Evolutionary conservation across 768 basidiomycete species (phyloP), one percentile per base, ranked within the genome.

Genomic region (Xanthoconium stramineum): DNA sequence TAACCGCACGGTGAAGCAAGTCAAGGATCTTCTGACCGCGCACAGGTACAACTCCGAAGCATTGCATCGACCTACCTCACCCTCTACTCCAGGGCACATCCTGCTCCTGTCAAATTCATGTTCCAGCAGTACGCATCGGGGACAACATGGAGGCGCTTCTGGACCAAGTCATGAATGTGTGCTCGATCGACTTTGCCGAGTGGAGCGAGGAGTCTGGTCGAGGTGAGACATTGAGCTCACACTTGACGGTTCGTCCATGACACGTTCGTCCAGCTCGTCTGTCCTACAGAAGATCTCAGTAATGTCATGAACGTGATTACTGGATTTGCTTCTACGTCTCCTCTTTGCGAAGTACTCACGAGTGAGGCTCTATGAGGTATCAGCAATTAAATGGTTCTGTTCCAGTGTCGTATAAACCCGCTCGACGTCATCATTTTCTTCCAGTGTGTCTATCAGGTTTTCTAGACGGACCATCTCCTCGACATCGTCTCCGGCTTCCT

Each of bases 41-140:
- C 75, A 83, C 55, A 73, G 76, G 85, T 86, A 55, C 46, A 77
- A 33, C 10, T n/a, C 10, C 10, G 12, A 24, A 6, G 7, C 28
- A 17, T 10, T 9, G 12, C 1, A 15, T 15, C 14, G 35, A 40
- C 29, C 30, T 28, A 13, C 24, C 50, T 55, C 49, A 54, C 45
- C 14, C 24, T 47, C 32, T 28, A n/a, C 58, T 11, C 35, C 39
- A 88, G 86, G 42, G 84, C 83, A 36, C 84, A 81, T 37, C 72
- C 83, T 37, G 75, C 86, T 3, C 80, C 85, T 0, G 85, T 88
- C 28, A 80, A 79, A 58, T 88, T 81, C 65, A 80, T 87, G 77
- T 88, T 88, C 62, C 72, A 75, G 55, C 76, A 80, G 74, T 84
- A 17, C 62, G 74, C 15, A 55, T 80, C 11, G 71, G 72, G n/a